phyloP scores from a whole-genome alignment of 192 early-diverging fungal genomes.

The Chytriomyces sp. region DNA sequence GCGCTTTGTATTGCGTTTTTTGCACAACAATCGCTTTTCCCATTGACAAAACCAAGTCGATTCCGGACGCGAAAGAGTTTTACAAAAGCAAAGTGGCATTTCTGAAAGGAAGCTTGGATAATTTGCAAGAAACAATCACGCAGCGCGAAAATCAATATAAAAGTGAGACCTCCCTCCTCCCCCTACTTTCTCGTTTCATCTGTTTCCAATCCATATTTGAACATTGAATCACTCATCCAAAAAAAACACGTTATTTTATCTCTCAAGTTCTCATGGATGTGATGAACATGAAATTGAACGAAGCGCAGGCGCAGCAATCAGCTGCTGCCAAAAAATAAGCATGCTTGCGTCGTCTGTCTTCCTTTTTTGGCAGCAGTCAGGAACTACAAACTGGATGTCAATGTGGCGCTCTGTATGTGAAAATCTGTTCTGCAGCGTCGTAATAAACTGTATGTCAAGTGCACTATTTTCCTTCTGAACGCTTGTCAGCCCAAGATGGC shows the following conservation, averaged over 20 bases:
- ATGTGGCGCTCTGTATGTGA: too few species aligned
- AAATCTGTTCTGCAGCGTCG: too few species aligned
- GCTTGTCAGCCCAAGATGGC: background rate
- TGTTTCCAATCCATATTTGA: background rate
- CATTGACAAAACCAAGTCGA: conserved; percentile 53
- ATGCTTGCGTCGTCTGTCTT: too few species aligned
- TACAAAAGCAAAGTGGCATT: conserved; percentile 84
- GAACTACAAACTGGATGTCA: too few species aligned
- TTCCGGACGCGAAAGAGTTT: conserved; percentile 79
- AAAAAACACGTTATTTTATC: background rate
- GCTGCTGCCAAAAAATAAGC: conserved; percentile 23
- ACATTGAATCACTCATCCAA: too few species aligned
- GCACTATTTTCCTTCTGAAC: background rate
- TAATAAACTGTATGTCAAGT: too few species aligned
- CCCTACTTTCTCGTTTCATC: background rate
- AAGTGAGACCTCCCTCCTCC: conserved; percentile 19
- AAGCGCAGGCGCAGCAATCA: background rate
- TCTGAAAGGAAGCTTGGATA: conserved; percentile 79
- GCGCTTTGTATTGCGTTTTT: background rate
- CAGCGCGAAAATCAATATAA: conserved; percentile 68
- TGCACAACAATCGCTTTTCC: background rate
- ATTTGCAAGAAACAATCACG: conserved; percentile 79
- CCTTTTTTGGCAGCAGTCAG: too few species aligned
- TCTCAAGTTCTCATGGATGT: conserved; percentile 33
- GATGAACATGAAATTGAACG: conserved; percentile 35